phyloP scores from a whole-genome alignment of 371 early-diverging fungal species.

The Mortierella sp. region DNA sequence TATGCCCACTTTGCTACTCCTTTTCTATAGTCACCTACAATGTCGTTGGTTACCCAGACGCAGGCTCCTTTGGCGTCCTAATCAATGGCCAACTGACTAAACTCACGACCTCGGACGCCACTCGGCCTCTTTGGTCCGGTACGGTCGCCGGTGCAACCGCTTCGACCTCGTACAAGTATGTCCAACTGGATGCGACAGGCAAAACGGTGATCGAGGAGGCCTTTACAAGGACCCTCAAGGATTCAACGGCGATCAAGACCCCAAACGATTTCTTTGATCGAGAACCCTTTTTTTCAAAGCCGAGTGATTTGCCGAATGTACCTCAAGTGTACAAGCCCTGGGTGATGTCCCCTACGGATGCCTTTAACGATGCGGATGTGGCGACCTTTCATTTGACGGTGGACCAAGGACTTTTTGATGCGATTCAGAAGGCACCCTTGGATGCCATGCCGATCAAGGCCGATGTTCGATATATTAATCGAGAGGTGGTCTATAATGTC shows the following conservation, averaged over 20 bases:
- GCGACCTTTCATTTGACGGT: conserved; percentile 58
- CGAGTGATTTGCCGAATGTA: conserved; percentile 53
- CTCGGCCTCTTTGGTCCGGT: conserved; percentile 35
- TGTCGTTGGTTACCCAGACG: conserved; percentile 28
- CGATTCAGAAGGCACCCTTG: conserved; percentile 33
- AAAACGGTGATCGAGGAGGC: neutral
- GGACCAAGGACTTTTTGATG: conserved; percentile 43
- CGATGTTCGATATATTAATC: conserved; percentile 55
- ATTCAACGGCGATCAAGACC: conserved; percentile 1
- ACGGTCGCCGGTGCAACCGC: conserved; percentile 17
- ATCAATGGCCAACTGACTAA: conserved; percentile 23
- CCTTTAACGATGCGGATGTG: conserved; percentile 33
- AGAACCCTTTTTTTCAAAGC: no score
- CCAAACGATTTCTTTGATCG: conserved; percentile 14
- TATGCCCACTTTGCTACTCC: neutral
- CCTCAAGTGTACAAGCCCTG: conserved; percentile 56
- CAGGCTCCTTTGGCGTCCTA: conserved; percentile 27
- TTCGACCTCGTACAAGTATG: conserved; percentile 22
- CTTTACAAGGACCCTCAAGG: conserved; percentile 5
- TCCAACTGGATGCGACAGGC: conserved; percentile 12
- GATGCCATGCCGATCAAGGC: conserved; percentile 20
- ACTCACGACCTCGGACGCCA: conserved; percentile 17
- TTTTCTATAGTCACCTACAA: conserved; percentile 33
- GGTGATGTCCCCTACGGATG: conserved; percentile 11
- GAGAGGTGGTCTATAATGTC: conserved; percentile 48